These are phyloP conservation scores for Mycena venus DNA, from an alignment of 768 basidiomycete genomes.

Conservation along the genomic window DNA sequence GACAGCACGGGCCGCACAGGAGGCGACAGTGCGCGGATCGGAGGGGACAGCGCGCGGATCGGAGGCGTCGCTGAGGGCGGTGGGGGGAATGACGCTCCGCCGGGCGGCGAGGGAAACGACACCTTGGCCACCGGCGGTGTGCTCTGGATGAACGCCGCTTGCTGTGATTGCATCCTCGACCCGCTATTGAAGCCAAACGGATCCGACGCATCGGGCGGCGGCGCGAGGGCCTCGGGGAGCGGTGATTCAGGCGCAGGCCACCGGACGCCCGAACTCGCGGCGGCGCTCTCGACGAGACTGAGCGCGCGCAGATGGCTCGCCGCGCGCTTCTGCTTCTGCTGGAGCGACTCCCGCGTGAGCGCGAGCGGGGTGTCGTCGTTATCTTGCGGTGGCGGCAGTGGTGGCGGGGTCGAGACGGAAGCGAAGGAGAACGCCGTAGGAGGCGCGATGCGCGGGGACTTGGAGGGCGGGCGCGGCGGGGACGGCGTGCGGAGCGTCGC, in stretches of 20 bases:
- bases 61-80: constrained; percentile 26
- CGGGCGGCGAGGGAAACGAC: constrained; percentile 27
- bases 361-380: constrained; percentile 33
- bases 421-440: constrained; percentile 26
- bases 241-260: constrained; percentile 67
- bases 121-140: constrained; percentile 41
- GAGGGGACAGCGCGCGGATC: constrained; percentile 18
- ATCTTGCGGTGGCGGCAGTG: constrained; percentile 16
- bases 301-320: constrained; percentile 69
- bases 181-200: constrained; percentile 33
- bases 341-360: constrained; percentile 21
- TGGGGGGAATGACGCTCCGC: no score
- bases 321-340: constrained; percentile 49
- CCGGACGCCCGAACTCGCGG: constrained; percentile 56
- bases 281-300: constrained; percentile 70
- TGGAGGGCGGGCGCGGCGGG: constrained; percentile 59
- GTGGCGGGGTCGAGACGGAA: background rate
- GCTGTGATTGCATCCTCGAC: constrained; percentile 47
- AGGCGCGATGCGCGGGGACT: constrained; percentile 34
- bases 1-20: constrained; percentile 5
- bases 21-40: constrained; percentile 10
- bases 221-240: constrained; percentile 54
- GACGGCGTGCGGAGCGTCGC: constrained; percentile 59
- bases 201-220: constrained; percentile 43
- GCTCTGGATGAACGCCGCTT: constrained; percentile 28